Percentiles rank a stretch among this genome's conserved stretches.
Evolutionary conservation across 495 filamentous ascomycete species (phyloP).

Genomic region (Neurospora sp.): DNA sequence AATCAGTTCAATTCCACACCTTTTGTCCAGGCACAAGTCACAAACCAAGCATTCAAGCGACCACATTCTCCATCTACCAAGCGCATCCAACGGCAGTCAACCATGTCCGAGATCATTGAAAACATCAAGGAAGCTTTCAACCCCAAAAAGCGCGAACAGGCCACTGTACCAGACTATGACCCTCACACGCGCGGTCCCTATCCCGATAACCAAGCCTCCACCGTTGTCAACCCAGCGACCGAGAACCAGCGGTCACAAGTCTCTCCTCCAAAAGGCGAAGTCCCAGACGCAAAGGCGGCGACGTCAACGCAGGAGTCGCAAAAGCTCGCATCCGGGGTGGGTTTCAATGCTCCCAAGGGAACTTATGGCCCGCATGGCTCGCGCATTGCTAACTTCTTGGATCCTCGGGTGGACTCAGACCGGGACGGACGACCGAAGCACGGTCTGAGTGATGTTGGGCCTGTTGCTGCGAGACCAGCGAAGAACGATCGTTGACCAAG

Average conservation of each 20-base stretch:
- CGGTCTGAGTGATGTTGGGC: slow-evolving; percentile 3
- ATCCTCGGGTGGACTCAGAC: slow-evolving; percentile 33
- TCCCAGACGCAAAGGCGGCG: neutral
- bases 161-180: slow-evolving; percentile 16
- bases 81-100: neutral
- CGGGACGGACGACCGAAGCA: slow-evolving; percentile 10
- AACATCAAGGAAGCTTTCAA: slow-evolving; percentile 17
- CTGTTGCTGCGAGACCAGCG: slow-evolving; percentile 1
- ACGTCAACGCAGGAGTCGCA: neutral
- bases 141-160: slow-evolving; percentile 15
- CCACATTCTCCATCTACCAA: neutral
- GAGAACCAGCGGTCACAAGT: neutral
- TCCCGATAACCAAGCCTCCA: slow-evolving; percentile 4
- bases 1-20: neutral
- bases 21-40: neutral
- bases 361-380: slow-evolving; percentile 31
- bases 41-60: neutral
- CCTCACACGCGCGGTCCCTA: slow-evolving; percentile 14
- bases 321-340: slow-evolving; percentile 9
- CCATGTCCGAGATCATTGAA: slow-evolving; percentile 21
- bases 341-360: slow-evolving; percentile 17
- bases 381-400: slow-evolving; percentile 30
- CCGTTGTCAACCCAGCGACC: neutral
- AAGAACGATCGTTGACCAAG: neutral
- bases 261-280: neutral